Conservation (phyloP, 805 yeast genomes). For the Wickerhamomyces bisporus region DNA sequence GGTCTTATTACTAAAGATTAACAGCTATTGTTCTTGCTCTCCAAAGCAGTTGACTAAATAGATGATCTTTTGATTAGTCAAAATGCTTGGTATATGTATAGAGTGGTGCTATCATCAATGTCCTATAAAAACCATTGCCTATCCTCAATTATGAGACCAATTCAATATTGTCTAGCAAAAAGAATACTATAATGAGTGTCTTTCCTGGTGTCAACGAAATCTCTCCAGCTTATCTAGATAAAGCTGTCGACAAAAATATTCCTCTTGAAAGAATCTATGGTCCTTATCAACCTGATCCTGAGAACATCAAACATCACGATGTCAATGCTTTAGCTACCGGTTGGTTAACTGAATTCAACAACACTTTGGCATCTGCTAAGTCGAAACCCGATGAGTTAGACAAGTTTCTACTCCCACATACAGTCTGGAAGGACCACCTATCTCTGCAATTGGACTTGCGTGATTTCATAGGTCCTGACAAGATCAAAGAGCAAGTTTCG, state of each 20-base stretch:
- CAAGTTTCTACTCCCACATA: conserved; percentile 23
- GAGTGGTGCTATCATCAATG: no score
- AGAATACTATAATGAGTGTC: conserved; percentile 11
- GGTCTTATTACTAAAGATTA: no score
- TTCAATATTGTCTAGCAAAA: no score
- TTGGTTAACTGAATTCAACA: conserved; percentile 29
- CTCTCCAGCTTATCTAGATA: conserved; percentile 20
- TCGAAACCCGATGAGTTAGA: conserved; percentile 16
- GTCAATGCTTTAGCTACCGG: conserved; percentile 21
- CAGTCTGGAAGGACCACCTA: conserved; percentile 36
- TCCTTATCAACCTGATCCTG: conserved; percentile 22
- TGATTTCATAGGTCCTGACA: conserved; percentile 27
- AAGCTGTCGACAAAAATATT: conserved; percentile 22
- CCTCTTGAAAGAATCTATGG: conserved; percentile 27
- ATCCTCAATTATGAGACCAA: no score
- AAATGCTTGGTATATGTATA: no score
- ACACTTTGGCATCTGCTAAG: conserved; percentile 11
- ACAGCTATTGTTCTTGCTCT: no score
- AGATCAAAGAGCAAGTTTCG: conserved; percentile 20
- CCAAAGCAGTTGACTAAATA: no score
- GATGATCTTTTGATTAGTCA: no score
- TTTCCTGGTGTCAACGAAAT: conserved; percentile 21
- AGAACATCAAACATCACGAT: conserved; percentile 22
- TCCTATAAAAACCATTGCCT: no score
- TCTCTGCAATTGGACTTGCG: conserved; percentile 29